Evolutionary conservation across 768 basidiomycete species (phyloP).

Genomic region (Pleurotus sapidus): DNA sequence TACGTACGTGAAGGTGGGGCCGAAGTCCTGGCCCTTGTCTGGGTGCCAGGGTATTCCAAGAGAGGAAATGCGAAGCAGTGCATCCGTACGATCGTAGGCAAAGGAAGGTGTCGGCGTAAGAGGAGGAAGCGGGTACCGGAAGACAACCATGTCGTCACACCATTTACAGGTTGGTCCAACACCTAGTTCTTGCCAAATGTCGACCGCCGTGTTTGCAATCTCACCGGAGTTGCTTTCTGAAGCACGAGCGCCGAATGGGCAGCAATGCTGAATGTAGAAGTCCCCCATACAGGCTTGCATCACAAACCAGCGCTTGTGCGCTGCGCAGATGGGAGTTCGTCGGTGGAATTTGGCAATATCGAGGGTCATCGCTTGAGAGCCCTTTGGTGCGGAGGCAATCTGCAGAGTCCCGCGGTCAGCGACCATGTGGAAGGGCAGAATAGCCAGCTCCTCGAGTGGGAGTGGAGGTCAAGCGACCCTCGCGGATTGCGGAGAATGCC

Average conservation of each 20-base stretch:
- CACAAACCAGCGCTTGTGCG: constrained; percentile 19
- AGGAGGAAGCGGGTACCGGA: too few species aligned
- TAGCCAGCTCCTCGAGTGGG: too few species aligned
- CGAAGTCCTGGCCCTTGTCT: constrained; percentile 20
- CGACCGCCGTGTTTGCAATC: constrained; percentile 19
- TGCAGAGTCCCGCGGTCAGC: too few species aligned
- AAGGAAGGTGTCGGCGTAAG: too few species aligned
- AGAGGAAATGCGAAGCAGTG: background rate
- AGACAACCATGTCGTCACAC: constrained; percentile 25
- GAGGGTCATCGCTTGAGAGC: constrained; percentile 25
- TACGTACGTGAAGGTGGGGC: constrained; percentile 20
- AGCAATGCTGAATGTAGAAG: constrained; percentile 18
- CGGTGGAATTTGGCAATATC: constrained; percentile 28
- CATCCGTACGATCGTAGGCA: too few species aligned
- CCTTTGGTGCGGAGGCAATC: constrained; percentile 21
- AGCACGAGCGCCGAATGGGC: constrained; percentile 21
- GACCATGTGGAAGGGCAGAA: too few species aligned
- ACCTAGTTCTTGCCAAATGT: constrained; percentile 17
- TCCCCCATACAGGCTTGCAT: constrained; percentile 12
- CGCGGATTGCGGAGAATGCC: too few species aligned
- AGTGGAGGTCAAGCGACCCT: too few species aligned
- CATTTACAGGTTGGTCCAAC: constrained; percentile 20
- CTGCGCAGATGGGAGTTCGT: constrained; percentile 20
- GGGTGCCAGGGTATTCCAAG: too few species aligned
- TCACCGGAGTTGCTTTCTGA: constrained; percentile 21